Evolutionary conservation across 1,284 basidiomycete genomes (phyloP).

Genomic region (Hemileia vastatrix): DNA sequence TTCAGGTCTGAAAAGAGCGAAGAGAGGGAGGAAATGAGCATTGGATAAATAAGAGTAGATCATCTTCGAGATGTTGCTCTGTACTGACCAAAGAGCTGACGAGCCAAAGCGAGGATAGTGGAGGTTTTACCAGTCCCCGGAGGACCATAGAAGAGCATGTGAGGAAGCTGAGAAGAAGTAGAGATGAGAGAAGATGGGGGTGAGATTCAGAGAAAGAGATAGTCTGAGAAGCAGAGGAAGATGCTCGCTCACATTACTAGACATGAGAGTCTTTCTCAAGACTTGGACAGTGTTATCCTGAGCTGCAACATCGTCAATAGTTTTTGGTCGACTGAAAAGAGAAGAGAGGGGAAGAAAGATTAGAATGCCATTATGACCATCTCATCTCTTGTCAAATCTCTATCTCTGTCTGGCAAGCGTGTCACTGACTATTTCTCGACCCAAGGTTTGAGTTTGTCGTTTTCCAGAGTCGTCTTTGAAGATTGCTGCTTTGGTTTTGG

Average conservation of each 20-base stretch:
- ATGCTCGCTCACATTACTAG: slow-evolving; percentile 64
- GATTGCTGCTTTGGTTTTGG: too few species aligned
- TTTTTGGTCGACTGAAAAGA: slow-evolving; percentile 60
- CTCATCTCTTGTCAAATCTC: slow-evolving; percentile 50
- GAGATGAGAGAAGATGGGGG: background rate
- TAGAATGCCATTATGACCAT: slow-evolving; percentile 47
- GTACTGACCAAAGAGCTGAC: slow-evolving; percentile 77
- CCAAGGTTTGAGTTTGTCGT: background rate
- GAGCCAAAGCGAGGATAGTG: slow-evolving; percentile 85
- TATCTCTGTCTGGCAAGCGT: slow-evolving; percentile 11
- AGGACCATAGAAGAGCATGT: slow-evolving; percentile 99
- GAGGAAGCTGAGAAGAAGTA: slow-evolving; percentile 61
- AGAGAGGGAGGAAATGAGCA: slow-evolving; percentile 12
- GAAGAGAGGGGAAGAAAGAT: slow-evolving; percentile 50
- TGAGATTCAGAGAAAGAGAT: background rate
- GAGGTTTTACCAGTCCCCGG: slow-evolving; percentile 98
- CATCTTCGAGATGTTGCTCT: background rate
- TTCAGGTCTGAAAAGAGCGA: slow-evolving; percentile 58
- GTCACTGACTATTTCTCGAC: slow-evolving; percentile 10
- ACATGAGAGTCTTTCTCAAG: slow-evolving; percentile 76
- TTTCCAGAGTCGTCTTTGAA: background rate
- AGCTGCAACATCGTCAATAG: slow-evolving; percentile 49
- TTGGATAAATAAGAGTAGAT: slow-evolving; percentile 14
- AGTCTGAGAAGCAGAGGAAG: background rate
- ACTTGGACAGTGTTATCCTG: slow-evolving; percentile 95